Conservation (phyloP, 768 basidiomycete genomes). For the Podaxis carcinomalis region DNA sequence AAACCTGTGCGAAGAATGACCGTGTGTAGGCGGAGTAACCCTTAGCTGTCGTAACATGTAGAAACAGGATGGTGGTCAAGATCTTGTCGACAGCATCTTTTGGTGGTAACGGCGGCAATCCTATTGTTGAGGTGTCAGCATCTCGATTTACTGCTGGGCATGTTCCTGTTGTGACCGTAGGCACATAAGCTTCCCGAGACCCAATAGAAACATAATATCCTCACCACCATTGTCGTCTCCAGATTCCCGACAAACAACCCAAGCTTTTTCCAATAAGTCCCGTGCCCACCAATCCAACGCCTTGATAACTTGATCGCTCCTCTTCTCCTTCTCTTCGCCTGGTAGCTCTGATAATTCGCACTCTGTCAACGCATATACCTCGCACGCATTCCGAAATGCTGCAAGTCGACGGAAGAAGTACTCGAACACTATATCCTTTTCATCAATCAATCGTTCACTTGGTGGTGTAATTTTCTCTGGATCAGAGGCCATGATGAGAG, state of each 20-base stretch:
- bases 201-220: not conserved
- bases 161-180: constrained; percentile 20
- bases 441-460: constrained; percentile 29
- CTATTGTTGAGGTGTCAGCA: constrained; percentile 41
- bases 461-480: constrained; percentile 31
- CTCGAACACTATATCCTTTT: constrained; percentile 34
- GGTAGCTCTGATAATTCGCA: constrained; percentile 6
- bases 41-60: constrained; percentile 43
- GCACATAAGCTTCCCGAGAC: not conserved
- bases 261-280: constrained; percentile 35
- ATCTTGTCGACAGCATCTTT: constrained; percentile 34
- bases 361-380: constrained; percentile 36
- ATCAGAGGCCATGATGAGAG: constrained; percentile 14
- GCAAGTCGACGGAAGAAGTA: constrained; percentile 42
- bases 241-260: constrained; percentile 37
- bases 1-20: constrained; percentile 37
- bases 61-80: constrained; percentile 46
- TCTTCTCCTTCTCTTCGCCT: constrained; percentile 9
- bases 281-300: constrained; percentile 44
- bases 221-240: constrained; percentile 15
- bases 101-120: constrained; percentile 34
- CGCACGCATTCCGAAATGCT: constrained; percentile 38
- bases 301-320: constrained; percentile 22
- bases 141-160: constrained; percentile 39
- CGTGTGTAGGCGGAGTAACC: constrained; percentile 49